Evolutionary conservation across 2,329 filamentous ascomycete genomes (phyloP), one percentile per base, ranked within the genome.

Genomic region (Massarina eburnea): DNA sequence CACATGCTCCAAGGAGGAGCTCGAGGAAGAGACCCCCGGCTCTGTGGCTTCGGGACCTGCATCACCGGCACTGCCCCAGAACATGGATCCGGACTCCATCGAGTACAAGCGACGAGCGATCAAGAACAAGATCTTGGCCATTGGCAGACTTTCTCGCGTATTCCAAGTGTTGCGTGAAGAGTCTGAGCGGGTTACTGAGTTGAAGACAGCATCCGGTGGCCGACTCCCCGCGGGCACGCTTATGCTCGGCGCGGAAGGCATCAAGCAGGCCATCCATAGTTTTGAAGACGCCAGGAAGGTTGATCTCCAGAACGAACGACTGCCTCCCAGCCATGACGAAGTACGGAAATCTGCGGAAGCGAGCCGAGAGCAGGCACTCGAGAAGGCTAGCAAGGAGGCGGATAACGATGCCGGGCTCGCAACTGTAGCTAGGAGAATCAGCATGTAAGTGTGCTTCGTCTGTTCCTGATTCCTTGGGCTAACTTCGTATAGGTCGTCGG

Each of bases 61-160:
- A 8, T 95, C 92, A 9, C 90, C 92, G 27, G 84, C 91, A 1
- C 71, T 85, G 36, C 73, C 77, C 22, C 56, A 62, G 21, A 71
- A 60, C 51, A 73, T 80, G 63, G 92, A 97, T 62, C 85, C 88
- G 10, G 91, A 96, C 40, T 91, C 87, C 41, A 89, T 86, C 61
- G 94, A 99, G 69, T 92, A 87, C 78, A 97, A 96, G 80, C 83
- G 94, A 64, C 86, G 91, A 36, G 91, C 91, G 3, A 96, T 99
- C 81, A 97, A 97, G 81, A 99, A 99, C 84, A 99, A 99, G 80
- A 97, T 99, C 66, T 77, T 99, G 61, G 94, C 94, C 49, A 99
- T 99, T 64, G 94, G 94, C 22, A 89, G 94, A 59, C 80, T 99
- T 55, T 97, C 94, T 29, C 89, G 94, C 61, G 94, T 99, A 50